A percentile compares a stretch with the other conserved stretches of the same genome.
phyloP scores from a whole-genome alignment of 345 rosid species.

The Odontarrhena argentea region DNA sequence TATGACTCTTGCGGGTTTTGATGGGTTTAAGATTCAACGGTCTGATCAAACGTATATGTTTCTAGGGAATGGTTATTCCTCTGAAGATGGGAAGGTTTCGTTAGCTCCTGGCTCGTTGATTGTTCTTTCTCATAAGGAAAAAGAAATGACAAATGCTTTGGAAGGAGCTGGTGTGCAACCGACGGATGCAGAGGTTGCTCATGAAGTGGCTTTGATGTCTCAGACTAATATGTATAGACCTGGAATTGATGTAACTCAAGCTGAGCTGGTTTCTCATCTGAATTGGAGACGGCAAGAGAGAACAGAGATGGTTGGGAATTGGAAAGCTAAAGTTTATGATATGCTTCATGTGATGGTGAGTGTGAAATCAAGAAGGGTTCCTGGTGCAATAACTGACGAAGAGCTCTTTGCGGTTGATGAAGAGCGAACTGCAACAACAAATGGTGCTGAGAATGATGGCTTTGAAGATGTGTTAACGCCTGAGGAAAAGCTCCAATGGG shows the following conservation, averaged over 20 bases:
- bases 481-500: conserved; percentile 86
- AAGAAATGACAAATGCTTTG: conserved; percentile 91
- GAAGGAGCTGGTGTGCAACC: conserved; percentile 97
- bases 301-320: conserved; percentile 86
- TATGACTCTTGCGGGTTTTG: conserved; percentile 97
- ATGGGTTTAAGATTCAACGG: conserved; percentile 92
- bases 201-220: conserved; percentile 93
- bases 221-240: conserved; percentile 99
- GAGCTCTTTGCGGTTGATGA: conserved; percentile 92
- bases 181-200: conserved; percentile 89
- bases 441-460: conserved; percentile 63
- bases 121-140: conserved; percentile 92
- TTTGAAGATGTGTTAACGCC: conserved; percentile 82
- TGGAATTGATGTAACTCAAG: conserved; percentile 98
- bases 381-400: conserved; percentile 99
- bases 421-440: conserved; percentile 51
- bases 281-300: conserved; percentile 99
- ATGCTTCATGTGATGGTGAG: conserved; percentile 98
- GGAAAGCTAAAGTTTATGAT: conserved; percentile 97
- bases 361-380: conserved; percentile 94
- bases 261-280: conserved; percentile 84
- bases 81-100: conserved; percentile 70
- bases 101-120: conserved; percentile 78
- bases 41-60: conserved; percentile 92
- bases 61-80: conserved; percentile 80